Conservation (phyloP, 805 yeast species). For the Zygosaccharomyces kombuchaensis region DNA sequence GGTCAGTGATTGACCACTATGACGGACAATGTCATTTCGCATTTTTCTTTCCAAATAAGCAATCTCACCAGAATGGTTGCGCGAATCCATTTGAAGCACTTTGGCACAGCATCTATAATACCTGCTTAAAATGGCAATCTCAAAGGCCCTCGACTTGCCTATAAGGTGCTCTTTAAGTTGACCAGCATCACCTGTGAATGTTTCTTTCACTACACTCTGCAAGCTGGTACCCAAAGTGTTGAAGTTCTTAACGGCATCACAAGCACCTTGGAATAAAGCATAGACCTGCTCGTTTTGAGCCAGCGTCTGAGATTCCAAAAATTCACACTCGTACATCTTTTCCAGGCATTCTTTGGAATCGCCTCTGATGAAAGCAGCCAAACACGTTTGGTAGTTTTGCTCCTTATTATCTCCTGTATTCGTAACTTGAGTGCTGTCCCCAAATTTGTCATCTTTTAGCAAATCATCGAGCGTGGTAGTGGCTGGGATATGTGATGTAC, state of each 20-base stretch:
- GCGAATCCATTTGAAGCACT: conserved; percentile 5
- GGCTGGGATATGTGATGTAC: conserved; percentile 3
- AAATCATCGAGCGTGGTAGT: conserved; percentile 19
- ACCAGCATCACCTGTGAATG: conserved; percentile 7
- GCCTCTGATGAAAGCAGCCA: conserved; percentile 22
- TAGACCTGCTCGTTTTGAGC: conserved; percentile 6
- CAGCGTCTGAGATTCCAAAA: conserved; percentile 11
- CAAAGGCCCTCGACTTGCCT: conserved; percentile 1
- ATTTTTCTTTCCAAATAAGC: conserved; percentile 6
- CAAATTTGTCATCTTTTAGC: conserved; percentile 20
- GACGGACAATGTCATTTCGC: conserved; percentile 5
- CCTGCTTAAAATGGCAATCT: conserved; percentile 7
- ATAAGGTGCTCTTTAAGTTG: background rate
- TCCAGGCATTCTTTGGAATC: conserved; percentile 21
- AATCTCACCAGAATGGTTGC: background rate
- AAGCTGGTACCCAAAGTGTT: conserved; percentile 15
- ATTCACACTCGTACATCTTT: conserved; percentile 16
- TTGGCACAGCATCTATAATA: conserved; percentile 14
- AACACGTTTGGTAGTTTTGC: conserved; percentile 18
- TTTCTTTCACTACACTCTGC: conserved; percentile 3
- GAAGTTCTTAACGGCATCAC: conserved; percentile 11
- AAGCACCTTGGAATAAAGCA: conserved; percentile 20
- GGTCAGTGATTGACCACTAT: background rate
- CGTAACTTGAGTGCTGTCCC: background rate
- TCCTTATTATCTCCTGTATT: background rate